Evolutionary conservation across 495 filamentous ascomycete genomes (phyloP).

Genomic region (Haplographium delicatum): DNA sequence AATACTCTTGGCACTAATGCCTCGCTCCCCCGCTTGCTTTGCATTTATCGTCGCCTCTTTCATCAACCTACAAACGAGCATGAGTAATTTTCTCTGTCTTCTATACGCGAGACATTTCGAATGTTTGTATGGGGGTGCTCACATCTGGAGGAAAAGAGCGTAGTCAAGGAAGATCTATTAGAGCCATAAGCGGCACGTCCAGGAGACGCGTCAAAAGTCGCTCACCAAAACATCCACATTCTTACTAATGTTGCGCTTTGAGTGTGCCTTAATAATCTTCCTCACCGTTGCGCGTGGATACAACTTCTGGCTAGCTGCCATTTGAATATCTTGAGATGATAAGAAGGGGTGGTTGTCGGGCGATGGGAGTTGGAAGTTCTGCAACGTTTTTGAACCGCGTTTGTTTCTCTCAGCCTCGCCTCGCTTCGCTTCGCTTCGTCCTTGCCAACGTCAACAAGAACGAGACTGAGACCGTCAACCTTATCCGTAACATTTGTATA

Average conservation of each 20-base stretch:
- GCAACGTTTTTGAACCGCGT: neutral
- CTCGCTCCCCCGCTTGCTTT: slow-evolving; percentile 66
- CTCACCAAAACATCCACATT: slow-evolving; percentile 84
- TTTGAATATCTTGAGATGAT: too few relatives aligned
- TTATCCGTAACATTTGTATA: too few relatives aligned
- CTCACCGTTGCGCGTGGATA: slow-evolving; percentile 83
- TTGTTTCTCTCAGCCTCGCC: neutral
- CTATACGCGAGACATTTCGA: neutral
- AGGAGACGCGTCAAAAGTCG: slow-evolving; percentile 25
- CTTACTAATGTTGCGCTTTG: slow-evolving; percentile 71
- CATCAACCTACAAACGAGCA: slow-evolving; percentile 55
- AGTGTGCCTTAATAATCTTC: slow-evolving; percentile 85
- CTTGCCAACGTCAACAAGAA: too few relatives aligned
- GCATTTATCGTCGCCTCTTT: slow-evolving; percentile 76
- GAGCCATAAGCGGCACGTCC: neutral
- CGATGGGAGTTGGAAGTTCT: neutral
- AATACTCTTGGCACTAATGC: slow-evolving; percentile 66
- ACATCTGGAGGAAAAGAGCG: slow-evolving; percentile 87
- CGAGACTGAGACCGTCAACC: too few relatives aligned
- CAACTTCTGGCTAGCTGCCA: slow-evolving; percentile 60
- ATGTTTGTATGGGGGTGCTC: neutral
- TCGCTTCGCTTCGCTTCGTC: neutral
- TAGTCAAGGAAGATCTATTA: slow-evolving; percentile 82
- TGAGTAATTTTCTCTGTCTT: slow-evolving; percentile 2
- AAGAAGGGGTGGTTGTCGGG: neutral